Base-by-base conservation (phyloP, 768 basidiomycete species). In the Mycena epipterygia region DNA sequence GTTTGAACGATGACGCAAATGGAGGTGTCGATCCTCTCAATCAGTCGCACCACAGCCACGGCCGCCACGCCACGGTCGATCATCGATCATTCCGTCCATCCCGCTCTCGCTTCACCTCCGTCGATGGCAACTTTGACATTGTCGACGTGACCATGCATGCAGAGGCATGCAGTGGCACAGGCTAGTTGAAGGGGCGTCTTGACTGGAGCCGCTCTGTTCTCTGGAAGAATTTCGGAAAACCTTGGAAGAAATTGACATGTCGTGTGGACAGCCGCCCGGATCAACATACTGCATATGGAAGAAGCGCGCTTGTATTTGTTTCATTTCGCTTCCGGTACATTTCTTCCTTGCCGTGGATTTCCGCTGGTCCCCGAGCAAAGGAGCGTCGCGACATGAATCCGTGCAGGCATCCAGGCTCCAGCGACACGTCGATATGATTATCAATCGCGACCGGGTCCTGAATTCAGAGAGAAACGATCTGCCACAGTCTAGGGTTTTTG, bases 271-370 rank as follows among this genome's bases (percentile, higher is more conserved):
- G 16, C 35, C 61, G 16, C n/a, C 2, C 44, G 37, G 37, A 63
- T 62, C 46, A 63, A 42, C 35, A 51, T 51, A 41, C 52, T 44
- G 52, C 64, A 44, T 64, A 64, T 64, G 64, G 64, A 39, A 59
- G 44, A 59, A 46, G 58, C 58, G 57, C 57, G 56, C 58, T 59
- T 59, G 7, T 59, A 21, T n/a, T 29, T 59, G 58, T 59, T 59
- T 59, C 58, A 59, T 59, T 59, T 59, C 58, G 46, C 30, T 41
- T 2, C 27, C 5, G 3, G 7, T 46, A 29, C 42, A 23, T n/a
- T 32, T 44, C n/a, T n/a, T 14, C 14, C 17, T 33, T 19, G n/a
- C 37, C 35, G 55, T 57, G n/a, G n/a, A n/a, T 41, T 23, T 39
- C 55, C 55, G 37, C 37, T 37, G 12, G 11, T 52, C 30, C 23